phyloP scores from a whole-genome alignment of 345 rosid genomes.

The Corchorus capsularis region DNA sequence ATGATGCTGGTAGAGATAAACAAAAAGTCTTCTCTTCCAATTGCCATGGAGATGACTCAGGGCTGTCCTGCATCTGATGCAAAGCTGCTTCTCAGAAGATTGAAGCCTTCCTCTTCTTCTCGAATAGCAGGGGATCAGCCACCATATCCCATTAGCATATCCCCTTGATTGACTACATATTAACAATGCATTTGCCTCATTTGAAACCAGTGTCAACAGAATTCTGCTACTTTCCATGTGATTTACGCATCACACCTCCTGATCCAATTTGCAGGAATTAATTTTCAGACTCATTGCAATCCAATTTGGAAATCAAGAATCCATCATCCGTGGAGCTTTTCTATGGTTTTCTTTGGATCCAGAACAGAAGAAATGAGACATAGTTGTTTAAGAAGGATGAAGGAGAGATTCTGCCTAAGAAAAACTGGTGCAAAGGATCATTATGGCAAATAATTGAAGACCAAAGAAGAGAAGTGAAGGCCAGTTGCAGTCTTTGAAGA shows the following conservation, averaged over 20 bases:
- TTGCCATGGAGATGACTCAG: constrained; percentile 68
- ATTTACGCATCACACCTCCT: neutral
- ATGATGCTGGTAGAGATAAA: constrained; percentile 68
- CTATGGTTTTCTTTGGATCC: neutral
- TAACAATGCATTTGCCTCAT: neutral
- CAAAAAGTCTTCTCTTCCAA: constrained; percentile 53
- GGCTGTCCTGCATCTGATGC: constrained; percentile 76
- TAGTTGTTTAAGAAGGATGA: too few relatives aligned
- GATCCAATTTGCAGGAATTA: neutral
- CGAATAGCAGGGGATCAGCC: constrained; percentile 25
- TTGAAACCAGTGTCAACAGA: neutral
- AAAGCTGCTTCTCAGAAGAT: constrained; percentile 69
- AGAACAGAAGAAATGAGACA: too few relatives aligned
- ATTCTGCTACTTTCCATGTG: neutral
- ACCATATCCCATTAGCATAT: constrained; percentile 37
- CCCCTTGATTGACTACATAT: constrained; percentile 41
- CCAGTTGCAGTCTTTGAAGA: neutral
- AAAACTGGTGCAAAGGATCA: neutral
- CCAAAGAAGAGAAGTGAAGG: neutral
- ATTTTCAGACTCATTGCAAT: neutral
- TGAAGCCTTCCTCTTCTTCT: constrained; percentile 32
- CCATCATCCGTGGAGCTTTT: neutral
- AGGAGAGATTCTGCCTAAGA: neutral
- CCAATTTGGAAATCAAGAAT: neutral
- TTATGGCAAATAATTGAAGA: neutral